These are phyloP conservation scores for Penicillium antarcticum DNA, from an alignment of 495 filamentous ascomycete genomes.

Conservation along the genomic window DNA sequence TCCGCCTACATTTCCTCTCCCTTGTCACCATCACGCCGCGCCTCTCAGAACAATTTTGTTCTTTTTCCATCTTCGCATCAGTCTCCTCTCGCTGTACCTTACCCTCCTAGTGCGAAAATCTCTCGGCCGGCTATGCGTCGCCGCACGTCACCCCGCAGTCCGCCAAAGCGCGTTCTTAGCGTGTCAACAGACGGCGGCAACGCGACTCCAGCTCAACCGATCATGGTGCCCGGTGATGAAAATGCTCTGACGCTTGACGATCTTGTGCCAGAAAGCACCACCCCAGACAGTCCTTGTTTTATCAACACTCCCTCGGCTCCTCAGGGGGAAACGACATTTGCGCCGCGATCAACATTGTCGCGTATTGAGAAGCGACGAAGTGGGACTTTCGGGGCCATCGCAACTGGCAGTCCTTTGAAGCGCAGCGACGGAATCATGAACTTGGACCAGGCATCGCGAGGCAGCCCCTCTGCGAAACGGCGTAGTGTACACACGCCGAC, in stretches of 20 bases:
- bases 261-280: constrained; percentile 19
- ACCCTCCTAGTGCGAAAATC: constrained; percentile 49
- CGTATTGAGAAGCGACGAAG: constrained; percentile 48
- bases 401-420: constrained; percentile 84
- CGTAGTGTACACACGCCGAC: constrained; percentile 72
- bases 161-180: constrained; percentile 69
- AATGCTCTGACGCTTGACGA: constrained; percentile 41
- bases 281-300: constrained; percentile 39
- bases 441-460: constrained; percentile 69
- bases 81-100: constrained; percentile 52
- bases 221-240: constrained; percentile 50
- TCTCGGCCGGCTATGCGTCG: constrained; percentile 47
- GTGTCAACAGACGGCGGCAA: constrained; percentile 72
- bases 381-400: constrained; percentile 43
- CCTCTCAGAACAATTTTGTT: constrained; percentile 43
- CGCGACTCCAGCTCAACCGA: constrained; percentile 42
- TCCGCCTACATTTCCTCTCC: constrained; percentile 47
- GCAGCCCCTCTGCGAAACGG: constrained; percentile 82
- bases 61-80: constrained; percentile 45
- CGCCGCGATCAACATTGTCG: constrained; percentile 42
- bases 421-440: constrained; percentile 89
- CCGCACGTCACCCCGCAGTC: constrained; percentile 68
- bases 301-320: constrained; percentile 36
- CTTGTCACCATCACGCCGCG: constrained; percentile 47
- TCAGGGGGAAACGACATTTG: constrained; percentile 38